These are phyloP conservation scores for Leishmania amazonensis DNA, from an alignment of 208 protist genomes.

Conservation along the genomic window DNA sequence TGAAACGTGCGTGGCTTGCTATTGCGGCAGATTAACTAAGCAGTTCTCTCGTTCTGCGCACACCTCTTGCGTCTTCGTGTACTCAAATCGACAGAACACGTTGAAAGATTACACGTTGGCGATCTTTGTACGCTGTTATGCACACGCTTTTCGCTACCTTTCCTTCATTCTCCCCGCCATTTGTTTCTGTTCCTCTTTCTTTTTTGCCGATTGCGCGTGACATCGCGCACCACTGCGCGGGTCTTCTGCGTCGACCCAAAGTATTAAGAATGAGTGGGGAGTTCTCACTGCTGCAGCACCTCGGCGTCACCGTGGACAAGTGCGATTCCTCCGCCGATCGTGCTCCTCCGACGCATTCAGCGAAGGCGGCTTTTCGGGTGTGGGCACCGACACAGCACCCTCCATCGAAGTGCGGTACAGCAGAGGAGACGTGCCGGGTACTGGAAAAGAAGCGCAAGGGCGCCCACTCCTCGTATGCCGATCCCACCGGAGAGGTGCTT, in stretches of 20 bases:
- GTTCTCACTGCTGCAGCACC: constrained; percentile 66
- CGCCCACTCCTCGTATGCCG: constrained; percentile 30
- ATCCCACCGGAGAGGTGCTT: constrained; percentile 64
- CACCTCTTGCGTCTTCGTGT: not conserved
- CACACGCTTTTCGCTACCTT: not conserved
- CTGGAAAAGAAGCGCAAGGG: constrained; percentile 3
- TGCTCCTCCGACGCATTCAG: not conserved
- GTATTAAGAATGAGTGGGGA: constrained; percentile 38
- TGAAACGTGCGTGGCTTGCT: not conserved
- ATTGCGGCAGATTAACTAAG: not conserved
- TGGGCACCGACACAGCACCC: constrained; percentile 50
- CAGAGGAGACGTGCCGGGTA: not conserved
- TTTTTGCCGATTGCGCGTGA: not conserved
- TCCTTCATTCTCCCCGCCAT: not conserved
- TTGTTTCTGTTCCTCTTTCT: not conserved
- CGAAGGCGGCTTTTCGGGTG: constrained; percentile 37
- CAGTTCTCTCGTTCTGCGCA: not conserved
- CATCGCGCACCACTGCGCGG: not conserved
- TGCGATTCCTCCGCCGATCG: not conserved
- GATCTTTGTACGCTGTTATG: not conserved
- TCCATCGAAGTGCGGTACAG: constrained; percentile 16
- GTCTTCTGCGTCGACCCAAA: not conserved
- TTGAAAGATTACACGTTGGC: not conserved
- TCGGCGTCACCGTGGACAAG: constrained; percentile 45
- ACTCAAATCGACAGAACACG: not conserved